These are phyloP conservation scores for Pogostemon cablin DNA, from an alignment of 257 asterid genomes.

Conservation along the genomic window DNA sequence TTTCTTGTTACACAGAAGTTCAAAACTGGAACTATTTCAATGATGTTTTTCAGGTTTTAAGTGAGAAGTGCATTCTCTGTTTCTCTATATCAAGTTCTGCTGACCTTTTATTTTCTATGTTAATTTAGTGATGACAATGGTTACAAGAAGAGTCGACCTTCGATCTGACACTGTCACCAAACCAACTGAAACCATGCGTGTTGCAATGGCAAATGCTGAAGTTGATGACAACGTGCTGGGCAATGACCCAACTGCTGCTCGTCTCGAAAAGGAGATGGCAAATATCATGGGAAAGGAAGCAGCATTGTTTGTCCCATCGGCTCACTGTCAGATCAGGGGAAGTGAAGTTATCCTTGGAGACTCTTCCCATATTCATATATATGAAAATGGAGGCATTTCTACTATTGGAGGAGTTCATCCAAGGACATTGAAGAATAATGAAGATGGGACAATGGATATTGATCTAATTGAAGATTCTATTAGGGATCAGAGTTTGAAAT, in stretches of 20 bases:
- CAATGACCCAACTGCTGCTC: conserved; percentile 81
- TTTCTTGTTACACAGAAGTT: not conserved
- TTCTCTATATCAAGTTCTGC: not conserved
- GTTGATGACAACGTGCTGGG: conserved; percentile 98
- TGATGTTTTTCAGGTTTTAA: conserved; percentile 1
- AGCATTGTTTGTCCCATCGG: conserved; percentile 86
- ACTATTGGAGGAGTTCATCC: conserved; percentile 98
- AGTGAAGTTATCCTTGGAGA: conserved; percentile 96
- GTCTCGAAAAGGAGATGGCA: conserved; percentile 80
- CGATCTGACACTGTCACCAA: conserved; percentile 96
- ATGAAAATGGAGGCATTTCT: conserved; percentile 97
- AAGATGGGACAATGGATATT: conserved; percentile 95
- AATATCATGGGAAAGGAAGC: conserved; percentile 84
- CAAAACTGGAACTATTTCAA: not conserved
- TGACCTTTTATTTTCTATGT: conserved; percentile 15
- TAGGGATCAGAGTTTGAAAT: conserved; percentile 80
- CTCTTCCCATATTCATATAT: conserved; percentile 79
- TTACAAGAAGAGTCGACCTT: conserved; percentile 77
- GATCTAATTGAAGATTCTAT: conserved; percentile 82
- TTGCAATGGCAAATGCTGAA: conserved; percentile 92
- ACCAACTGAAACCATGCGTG: conserved; percentile 89
- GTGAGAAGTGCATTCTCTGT: not conserved
- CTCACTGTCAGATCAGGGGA: conserved; percentile 89
- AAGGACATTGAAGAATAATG: conserved; percentile 78
- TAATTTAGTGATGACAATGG: conserved; percentile 55